A percentile compares a stretch with the other conserved stretches of the same genome.
Evolutionary conservation across 768 basidiomycete species (phyloP).

Genomic region (Amanita muscaria): DNA sequence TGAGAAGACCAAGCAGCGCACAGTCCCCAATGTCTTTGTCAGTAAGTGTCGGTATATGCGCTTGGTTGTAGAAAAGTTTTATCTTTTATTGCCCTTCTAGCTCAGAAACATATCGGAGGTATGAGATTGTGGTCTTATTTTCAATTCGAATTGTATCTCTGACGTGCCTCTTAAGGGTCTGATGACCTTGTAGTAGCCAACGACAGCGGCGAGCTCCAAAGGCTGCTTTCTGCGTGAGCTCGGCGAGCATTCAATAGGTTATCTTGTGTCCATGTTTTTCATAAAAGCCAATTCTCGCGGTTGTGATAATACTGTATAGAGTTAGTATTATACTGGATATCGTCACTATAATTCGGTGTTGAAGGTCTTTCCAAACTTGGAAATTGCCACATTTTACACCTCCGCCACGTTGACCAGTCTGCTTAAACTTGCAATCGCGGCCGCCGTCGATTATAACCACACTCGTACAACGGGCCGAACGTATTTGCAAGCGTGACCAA

Average conservation of each 20-base stretch:
- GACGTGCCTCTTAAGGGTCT: constrained; percentile 25
- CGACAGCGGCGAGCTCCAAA: constrained; percentile 21
- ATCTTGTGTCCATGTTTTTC: background rate
- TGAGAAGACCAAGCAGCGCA: constrained; percentile 56
- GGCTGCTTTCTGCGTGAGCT: constrained; percentile 11
- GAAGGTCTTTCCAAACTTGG: background rate
- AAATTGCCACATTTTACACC: background rate
- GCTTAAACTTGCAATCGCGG: too few relatives aligned
- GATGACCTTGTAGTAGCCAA: constrained; percentile 27
- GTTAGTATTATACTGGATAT: background rate
- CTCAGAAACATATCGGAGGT: constrained; percentile 50
- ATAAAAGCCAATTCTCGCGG: background rate
- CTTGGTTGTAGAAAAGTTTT: background rate
- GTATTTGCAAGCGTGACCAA: background rate
- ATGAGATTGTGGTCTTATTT: background rate
- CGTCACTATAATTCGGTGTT: too few relatives aligned
- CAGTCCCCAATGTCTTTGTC: constrained; percentile 75
- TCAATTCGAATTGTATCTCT: background rate
- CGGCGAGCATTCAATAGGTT: background rate
- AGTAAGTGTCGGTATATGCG: constrained; percentile 33
- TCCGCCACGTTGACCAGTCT: background rate
- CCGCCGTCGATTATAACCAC: too few relatives aligned
- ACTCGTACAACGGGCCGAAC: too few relatives aligned
- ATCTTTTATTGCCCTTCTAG: constrained; percentile 18
- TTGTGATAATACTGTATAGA: background rate